These are phyloP conservation scores for Lichtheimia hyalospora DNA, from an alignment of 371 early-diverging fungal species.

Conservation along the genomic window DNA sequence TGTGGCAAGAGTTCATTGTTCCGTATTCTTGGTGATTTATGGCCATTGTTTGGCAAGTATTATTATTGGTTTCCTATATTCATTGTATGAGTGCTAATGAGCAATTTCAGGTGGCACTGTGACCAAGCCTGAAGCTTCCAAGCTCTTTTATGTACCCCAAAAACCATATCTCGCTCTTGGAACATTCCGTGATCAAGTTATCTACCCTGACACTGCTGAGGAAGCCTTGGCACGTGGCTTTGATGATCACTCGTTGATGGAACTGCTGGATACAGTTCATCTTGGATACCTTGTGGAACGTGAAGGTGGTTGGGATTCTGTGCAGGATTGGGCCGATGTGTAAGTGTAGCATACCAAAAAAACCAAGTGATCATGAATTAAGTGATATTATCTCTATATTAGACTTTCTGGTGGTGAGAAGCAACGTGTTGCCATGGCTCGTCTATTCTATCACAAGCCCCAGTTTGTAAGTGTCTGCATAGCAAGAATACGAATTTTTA, in stretches of 20 bases:
- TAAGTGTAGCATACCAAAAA: slow-evolving; percentile 12
- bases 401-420: slow-evolving; percentile 79
- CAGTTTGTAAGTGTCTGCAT: slow-evolving; percentile 59
- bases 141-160: slow-evolving; percentile 94
- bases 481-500: neutral
- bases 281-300: slow-evolving; percentile 73
- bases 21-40: slow-evolving; percentile 91
- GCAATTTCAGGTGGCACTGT: slow-evolving; percentile 67
- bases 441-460: slow-evolving; percentile 80
- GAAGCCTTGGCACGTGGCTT: slow-evolving; percentile 56
- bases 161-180: slow-evolving; percentile 92
- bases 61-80: neutral
- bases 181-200: slow-evolving; percentile 89
- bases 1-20: slow-evolving; percentile 91
- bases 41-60: slow-evolving; percentile 73
- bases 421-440: slow-evolving; percentile 84
- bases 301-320: slow-evolving; percentile 86
- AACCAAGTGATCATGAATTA: neutral
- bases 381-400: neutral
- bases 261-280: slow-evolving; percentile 70
- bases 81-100: neutral
- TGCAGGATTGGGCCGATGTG: slow-evolving; percentile 83
- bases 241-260: slow-evolving; percentile 64
- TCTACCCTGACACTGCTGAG: slow-evolving; percentile 72
- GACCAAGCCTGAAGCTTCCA: slow-evolving; percentile 74